phyloP scores from a whole-genome alignment of 2,329 filamentous ascomycete species.

The Neofusicoccum parvum region DNA sequence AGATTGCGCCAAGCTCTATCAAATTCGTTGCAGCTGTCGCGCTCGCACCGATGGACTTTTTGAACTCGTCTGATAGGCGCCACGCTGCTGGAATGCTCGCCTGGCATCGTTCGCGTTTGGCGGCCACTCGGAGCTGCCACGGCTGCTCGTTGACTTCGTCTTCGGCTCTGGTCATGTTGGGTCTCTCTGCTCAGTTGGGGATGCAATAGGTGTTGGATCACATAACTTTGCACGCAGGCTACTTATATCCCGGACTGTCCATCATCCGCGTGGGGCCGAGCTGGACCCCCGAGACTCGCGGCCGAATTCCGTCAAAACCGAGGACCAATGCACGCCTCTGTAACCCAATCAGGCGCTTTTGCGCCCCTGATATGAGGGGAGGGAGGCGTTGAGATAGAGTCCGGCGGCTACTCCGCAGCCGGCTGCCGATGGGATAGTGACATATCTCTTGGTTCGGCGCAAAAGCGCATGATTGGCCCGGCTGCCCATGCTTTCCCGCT shows the following conservation, averaged over 20 bases:
- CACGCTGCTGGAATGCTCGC: constrained; percentile 28
- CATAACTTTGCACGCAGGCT: background rate
- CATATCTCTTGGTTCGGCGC: background rate
- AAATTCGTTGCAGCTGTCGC: background rate
- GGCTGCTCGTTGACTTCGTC: background rate
- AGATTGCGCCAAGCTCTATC: background rate
- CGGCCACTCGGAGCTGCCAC: background rate
- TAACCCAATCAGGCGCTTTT: background rate
- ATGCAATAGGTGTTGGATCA: background rate
- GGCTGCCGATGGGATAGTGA: background rate
- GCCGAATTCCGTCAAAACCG: background rate
- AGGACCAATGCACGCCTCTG: background rate
- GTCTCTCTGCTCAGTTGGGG: background rate
- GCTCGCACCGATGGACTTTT: background rate
- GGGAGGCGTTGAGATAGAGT: background rate
- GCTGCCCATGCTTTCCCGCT: background rate
- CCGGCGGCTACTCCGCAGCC: background rate
- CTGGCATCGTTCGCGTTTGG: background rate
- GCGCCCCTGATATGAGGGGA: background rate
- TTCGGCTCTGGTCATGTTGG: background rate
- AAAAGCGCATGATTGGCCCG: constrained; percentile 9
- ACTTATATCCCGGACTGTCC: background rate
- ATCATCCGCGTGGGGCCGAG: background rate
- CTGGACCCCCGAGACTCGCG: background rate
- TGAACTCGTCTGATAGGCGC: constrained; percentile 30